Base-by-base conservation (phyloP, 2,329 filamentous ascomycete species). In the Sordariomycetes sp. region DNA sequence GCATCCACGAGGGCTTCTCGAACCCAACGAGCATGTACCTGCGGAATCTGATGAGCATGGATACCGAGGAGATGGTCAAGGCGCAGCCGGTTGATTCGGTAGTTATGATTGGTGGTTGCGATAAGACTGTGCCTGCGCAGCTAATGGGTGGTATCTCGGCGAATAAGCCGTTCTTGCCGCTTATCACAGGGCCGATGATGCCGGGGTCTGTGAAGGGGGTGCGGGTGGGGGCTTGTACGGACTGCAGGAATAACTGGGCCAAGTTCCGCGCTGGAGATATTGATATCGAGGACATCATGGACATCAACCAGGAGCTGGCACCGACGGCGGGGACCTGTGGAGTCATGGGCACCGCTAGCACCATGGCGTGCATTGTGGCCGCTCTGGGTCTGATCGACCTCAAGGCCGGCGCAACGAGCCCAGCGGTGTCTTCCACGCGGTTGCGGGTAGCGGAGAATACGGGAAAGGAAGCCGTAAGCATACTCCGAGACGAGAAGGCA, bases 331-430 rank as follows among this genome's bases (percentile, higher is more conserved):
- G 90, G 34, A 91, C 89, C 1, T 96, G 90, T 62, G 90, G 90
- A 53, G 90, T 92, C 20, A 96, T 96, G 90, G 94, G 90, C 62
- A 96, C 90, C 0, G 90, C 90, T 7, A 93, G 90, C 66, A 95
- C 90, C 1, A 93, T 96, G 89, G 88, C 89, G 1, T 92, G 88
- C 6, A 82, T 90, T 18, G 87, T 92, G 24, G 89, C 90, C 61
- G 89, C 84, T 0, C 85, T 96, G 64, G 90, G 90, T n/a, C 77
- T 95, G 63, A 87, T 89, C 60, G 79, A 92, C 0, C 86, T 91
- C 8, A 57, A 51, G n/a, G 83, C 84, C 6, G 90, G 88, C 0
- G 89, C 89, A 0, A 88, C 88, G 0, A 90, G 88, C 0, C 88
- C 90, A 0, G 90, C 90, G 1, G 84, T 87, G 3, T 90, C 87